Base-by-base conservation (phyloP, 1,139 yeast species). In the Suhomyces coccinellae region DNA sequence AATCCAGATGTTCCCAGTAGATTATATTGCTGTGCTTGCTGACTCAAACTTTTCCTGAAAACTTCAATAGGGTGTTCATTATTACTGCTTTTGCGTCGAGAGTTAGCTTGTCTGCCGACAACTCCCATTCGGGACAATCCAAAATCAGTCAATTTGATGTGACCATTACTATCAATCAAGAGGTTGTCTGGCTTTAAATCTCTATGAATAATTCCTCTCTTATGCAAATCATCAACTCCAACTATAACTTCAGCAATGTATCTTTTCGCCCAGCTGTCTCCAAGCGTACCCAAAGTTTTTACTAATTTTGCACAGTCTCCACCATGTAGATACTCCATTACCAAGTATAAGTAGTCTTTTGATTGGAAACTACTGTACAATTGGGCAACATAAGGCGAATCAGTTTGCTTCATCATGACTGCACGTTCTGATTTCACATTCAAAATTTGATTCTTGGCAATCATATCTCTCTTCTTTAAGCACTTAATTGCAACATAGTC, bases 401-500 rank as follows among this genome's bases (percentile, higher is more conserved):
- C 95, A 2, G 96, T 81, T 59, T 95, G 99, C 4, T 95, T 84
- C 96, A 95, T 93, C 93, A 95, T 85, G 22, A 93, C 95, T 0
- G 97, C 97, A 36, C 99, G 73, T 62, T 95, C 99, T 0, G 97
- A 88, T 56, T 87, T 87, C 36, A 95, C 97, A 61, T 95, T 93
- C 38, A 90, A 83, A 3, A 93, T 95, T 67, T 95, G 99, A 71
- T 95, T 95, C 65, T 93, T 93, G 2, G 96, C 95, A 52, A 93
- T 84, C 98, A 95, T 93, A 63, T 93, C 99, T 6, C 95, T 80
- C 63, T 95, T 95, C 55, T 85, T 87, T 51, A 95, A 71, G n/a
- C 91, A 95, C 62, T 95, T 95, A 49, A 95, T 90, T 1, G 99
- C 99, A 55, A 87, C 95, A 62, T 90, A 87, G 52, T 95, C 99